These are phyloP conservation scores for Apiospora hydei DNA, from an alignment of 2,329 filamentous ascomycete species.

Conservation along the genomic window DNA sequence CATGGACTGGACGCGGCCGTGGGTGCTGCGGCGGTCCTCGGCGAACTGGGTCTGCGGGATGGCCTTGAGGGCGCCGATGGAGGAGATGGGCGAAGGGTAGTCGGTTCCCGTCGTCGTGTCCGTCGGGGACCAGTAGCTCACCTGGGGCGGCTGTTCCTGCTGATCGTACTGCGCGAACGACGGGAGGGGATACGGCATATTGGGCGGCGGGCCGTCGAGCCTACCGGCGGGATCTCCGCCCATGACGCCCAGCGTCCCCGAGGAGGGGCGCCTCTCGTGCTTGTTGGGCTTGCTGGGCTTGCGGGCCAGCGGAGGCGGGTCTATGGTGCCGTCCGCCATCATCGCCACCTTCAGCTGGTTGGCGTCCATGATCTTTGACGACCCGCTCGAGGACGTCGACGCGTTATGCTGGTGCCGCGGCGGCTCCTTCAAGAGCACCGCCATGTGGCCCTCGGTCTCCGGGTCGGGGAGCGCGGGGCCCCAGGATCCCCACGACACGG, in stretches of 20 bases:
- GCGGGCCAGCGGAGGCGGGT: not conserved
- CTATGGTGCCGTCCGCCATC: not conserved
- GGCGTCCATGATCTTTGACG: constrained; percentile 3
- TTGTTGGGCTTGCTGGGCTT: not conserved
- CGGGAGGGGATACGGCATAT: not conserved
- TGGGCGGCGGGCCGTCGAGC: not conserved
- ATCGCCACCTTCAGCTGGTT: not conserved
- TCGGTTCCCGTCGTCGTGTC: not conserved
- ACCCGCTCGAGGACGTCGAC: not conserved
- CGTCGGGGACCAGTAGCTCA: not conserved
- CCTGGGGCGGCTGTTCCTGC: not conserved
- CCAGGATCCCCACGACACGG: constrained; percentile 25
- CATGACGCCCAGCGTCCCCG: not conserved
- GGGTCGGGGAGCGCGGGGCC: not conserved
- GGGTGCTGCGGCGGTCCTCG: not conserved
- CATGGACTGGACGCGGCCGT: not conserved
- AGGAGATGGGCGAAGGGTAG: not conserved
- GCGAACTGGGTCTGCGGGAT: not conserved
- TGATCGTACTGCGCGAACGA: not conserved
- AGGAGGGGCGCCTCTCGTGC: not conserved
- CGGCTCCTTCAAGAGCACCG: constrained; percentile 16
- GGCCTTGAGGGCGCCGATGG: not conserved
- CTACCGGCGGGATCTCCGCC: not conserved
- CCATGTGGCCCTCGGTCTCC: not conserved
- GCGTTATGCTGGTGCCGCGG: not conserved